Evolutionary conservation across 805 yeast species (phyloP).

Genomic region (Myxozyma vanderwaltii): DNA sequence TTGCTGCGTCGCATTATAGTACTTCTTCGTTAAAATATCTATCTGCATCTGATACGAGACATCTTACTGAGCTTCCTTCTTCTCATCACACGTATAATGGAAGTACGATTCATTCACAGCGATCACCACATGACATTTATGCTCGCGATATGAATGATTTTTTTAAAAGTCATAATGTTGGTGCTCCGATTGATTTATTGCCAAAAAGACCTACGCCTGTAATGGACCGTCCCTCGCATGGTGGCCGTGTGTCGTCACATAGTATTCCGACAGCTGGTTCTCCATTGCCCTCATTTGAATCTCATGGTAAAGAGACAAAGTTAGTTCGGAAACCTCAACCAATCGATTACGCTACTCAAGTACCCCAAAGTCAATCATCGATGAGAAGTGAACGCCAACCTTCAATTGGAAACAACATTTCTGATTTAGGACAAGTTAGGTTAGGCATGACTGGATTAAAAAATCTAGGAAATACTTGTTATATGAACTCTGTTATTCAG

Average conservation of each 20-base stretch:
- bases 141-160: conserved; percentile 42
- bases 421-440: conserved; percentile 25
- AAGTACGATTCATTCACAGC: conserved; percentile 10
- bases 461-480: conserved; percentile 89
- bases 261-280: conserved; percentile 20
- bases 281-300: background rate
- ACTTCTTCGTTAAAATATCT: background rate
- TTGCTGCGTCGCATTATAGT: conserved; percentile 8
- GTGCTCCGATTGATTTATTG: conserved; percentile 20
- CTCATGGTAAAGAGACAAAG: background rate
- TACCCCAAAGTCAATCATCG: conserved; percentile 16
- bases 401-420: conserved; percentile 21
- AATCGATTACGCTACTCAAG: conserved; percentile 4
- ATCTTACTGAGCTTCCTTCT: conserved; percentile 6
- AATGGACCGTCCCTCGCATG: conserved; percentile 16
- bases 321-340: conserved; percentile 1
- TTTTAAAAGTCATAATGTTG: conserved; percentile 27
- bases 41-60: conserved; percentile 9
- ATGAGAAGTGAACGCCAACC: conserved; percentile 18
- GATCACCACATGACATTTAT: conserved; percentile 19
- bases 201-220: conserved; percentile 28
- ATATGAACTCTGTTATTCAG: conserved; percentile 89
- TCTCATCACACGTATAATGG: conserved; percentile 22
- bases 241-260: conserved; percentile 23
- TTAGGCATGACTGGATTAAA: conserved; percentile 62